Evolutionary conservation across 805 yeast species (phyloP).

Genomic region (Wilhelminamyces savonicus): DNA sequence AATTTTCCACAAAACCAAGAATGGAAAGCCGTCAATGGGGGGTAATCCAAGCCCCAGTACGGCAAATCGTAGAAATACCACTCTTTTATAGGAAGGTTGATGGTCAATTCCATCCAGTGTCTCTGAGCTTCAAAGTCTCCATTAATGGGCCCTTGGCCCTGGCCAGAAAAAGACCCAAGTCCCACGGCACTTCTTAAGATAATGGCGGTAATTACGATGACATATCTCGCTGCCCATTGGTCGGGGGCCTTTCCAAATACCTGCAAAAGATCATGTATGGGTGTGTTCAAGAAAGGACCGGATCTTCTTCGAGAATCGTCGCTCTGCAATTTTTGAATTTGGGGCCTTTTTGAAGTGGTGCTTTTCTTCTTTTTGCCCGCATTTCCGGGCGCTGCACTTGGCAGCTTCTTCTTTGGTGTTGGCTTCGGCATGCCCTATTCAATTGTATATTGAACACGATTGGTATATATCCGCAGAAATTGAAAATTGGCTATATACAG

Average conservation of each 20-base stretch:
- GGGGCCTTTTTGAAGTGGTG: too few relatives aligned
- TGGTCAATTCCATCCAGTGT: conserved; percentile 95
- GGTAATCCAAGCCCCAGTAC: conserved; percentile 97
- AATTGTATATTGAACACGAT: too few relatives aligned
- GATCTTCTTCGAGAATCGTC: too few relatives aligned
- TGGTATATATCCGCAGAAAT: too few relatives aligned
- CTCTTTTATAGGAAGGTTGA: conserved; percentile 57
- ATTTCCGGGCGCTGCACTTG: too few relatives aligned
- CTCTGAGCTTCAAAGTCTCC: conserved; percentile 99
- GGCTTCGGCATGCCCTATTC: too few relatives aligned
- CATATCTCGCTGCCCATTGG: conserved; percentile 87
- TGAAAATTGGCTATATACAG: too few relatives aligned
- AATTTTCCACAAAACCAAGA: conserved; percentile 73
- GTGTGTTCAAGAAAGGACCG: too few relatives aligned
- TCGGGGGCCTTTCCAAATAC: conserved; percentile 76
- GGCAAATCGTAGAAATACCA: conserved; percentile 90
- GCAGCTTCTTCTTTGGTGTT: too few relatives aligned
- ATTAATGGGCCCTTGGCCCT: conserved; percentile 62
- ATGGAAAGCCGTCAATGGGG: conserved; percentile 94
- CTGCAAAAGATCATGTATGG: conserved; percentile 69
- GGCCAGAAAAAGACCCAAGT: conserved; percentile 82
- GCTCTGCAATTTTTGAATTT: too few relatives aligned
- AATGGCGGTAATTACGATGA: conserved; percentile 64
- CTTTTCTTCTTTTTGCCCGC: too few relatives aligned
- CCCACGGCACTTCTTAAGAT: conserved; percentile 82